A percentile compares a stretch with the other conserved stretches of the same genome.
These are phyloP conservation scores for Boletus pseudo-olivaceus DNA, from an alignment of 768 basidiomycete genomes.

Conservation along the genomic window DNA sequence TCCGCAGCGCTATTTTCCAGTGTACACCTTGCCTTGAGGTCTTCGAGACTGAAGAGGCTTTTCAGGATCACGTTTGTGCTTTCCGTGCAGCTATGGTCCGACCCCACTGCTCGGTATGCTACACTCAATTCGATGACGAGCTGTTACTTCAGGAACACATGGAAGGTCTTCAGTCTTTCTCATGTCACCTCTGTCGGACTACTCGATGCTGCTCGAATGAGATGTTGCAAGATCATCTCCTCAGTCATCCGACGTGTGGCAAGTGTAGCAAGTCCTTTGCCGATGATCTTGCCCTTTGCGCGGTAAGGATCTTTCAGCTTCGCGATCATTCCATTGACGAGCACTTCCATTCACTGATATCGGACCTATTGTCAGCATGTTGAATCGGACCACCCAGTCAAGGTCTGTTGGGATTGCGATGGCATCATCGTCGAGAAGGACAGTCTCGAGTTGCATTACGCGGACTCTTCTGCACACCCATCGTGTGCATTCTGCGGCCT, in stretches of 20 bases:
- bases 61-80: slow-evolving; percentile 15
- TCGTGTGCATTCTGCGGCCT: slow-evolving; percentile 19
- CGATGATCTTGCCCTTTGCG: slow-evolving; percentile 18
- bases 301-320: slow-evolving; percentile 11
- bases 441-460: slow-evolving; percentile 21
- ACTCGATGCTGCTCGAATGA: slow-evolving; percentile 22
- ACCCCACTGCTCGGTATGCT: slow-evolving; percentile 23
- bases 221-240: slow-evolving; percentile 25
- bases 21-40: slow-evolving; percentile 16
- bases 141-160: slow-evolving; percentile 17
- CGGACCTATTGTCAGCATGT: slow-evolving; percentile 17
- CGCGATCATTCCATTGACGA: neutral
- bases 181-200: slow-evolving; percentile 20
- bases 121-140: slow-evolving; percentile 20
- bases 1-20: neutral
- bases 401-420: slow-evolving; percentile 32
- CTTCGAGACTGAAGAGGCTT: slow-evolving; percentile 12
- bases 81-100: slow-evolving; percentile 6
- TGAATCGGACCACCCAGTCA: slow-evolving; percentile 18
- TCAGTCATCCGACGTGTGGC: slow-evolving; percentile 22
- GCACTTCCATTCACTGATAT: neutral
- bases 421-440: slow-evolving; percentile 21
- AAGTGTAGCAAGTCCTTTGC: slow-evolving; percentile 21
- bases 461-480: slow-evolving; percentile 21
- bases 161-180: slow-evolving; percentile 8